Base-by-base conservation (phyloP, 768 basidiomycete species). In the Pleurotus cornucopiae region DNA sequence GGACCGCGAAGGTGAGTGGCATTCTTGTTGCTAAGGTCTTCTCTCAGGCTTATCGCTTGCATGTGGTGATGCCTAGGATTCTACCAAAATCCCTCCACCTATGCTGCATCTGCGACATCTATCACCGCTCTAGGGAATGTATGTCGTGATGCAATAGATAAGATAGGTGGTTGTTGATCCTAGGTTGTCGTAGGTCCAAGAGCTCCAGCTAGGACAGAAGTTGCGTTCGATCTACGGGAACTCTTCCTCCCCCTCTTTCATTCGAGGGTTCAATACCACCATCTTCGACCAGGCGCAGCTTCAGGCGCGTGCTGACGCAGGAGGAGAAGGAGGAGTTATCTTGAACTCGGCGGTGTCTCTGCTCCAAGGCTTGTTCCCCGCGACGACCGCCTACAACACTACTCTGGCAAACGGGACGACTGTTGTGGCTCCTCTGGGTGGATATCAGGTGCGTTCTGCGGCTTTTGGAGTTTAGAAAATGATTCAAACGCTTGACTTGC, bases 121-220 rank as follows among this genome's bases (percentile, higher is more conserved):
- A 79, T 88, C 49, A 88, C 86, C 3, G 80, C 86, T n/a, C 71
- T 88, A 21, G 86, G 86, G 51, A 83, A 80, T 63, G 86, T 86
- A 66, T 47, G 72, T 66, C 13, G 54, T 26, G 2, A 34, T 34
- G 30, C 30, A 34, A 34, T 34, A 34, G 30, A 34, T 34, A 34
- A 34, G 30, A 34, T 34, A 34, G 2, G 30, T 34, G 7, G 6
- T 9, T 9, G 26, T 9, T 34, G 30, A 26, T 59, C 6, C 37
- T 52, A 48, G 6, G 12, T 18, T 18, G 52, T 40, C 46, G 11
- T 57, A 86, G 85, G 63, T 70, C 68, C 72, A 89, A 76, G 81
- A 84, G 65, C 79, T 72, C 55, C 76, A 79, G 59, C 74, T 88
- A 4, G 87, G 87, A 6, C 62, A 69, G 30, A 63, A 76, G 49